Percentiles rank a stretch among this genome's conserved stretches.
phyloP scores from a whole-genome alignment of 164 flowering plant species.

The Sextonia rubra region DNA sequence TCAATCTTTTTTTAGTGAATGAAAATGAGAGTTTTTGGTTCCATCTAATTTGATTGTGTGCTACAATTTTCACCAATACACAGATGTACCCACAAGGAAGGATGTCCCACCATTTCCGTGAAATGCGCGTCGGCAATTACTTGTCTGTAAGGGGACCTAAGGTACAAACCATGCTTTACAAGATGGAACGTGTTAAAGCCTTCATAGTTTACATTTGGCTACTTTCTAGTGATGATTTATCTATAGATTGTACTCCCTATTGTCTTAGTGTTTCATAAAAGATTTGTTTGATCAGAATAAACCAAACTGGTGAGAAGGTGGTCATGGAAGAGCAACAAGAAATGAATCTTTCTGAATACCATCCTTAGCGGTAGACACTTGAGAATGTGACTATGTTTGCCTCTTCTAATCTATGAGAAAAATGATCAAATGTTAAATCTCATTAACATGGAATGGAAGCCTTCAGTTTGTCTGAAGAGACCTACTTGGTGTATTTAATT shows the following conservation, averaged over 20 bases:
- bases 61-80: conserved; percentile 2
- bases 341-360: not conserved
- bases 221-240: not conserved
- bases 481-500: not conserved
- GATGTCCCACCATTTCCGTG: conserved; percentile 99
- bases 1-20: not conserved
- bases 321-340: not conserved
- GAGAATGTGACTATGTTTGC: not conserved
- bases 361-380: not conserved
- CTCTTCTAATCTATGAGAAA: not conserved
- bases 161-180: conserved; percentile 33
- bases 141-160: conserved; percentile 94
- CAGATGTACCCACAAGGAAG: conserved; percentile 99
- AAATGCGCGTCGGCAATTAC: conserved; percentile 89
- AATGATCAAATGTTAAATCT: not conserved
- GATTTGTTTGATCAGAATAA: no score
- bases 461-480: not conserved
- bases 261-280: not conserved
- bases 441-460: not conserved
- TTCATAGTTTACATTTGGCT: not conserved
- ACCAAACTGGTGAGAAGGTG: not conserved
- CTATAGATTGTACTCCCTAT: not conserved
- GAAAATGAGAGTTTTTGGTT: not conserved
- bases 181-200: not conserved
- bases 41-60: not conserved